Conservation (phyloP, 2,329 filamentous ascomycete species). For the Trichophyton mentagrophytes region DNA sequence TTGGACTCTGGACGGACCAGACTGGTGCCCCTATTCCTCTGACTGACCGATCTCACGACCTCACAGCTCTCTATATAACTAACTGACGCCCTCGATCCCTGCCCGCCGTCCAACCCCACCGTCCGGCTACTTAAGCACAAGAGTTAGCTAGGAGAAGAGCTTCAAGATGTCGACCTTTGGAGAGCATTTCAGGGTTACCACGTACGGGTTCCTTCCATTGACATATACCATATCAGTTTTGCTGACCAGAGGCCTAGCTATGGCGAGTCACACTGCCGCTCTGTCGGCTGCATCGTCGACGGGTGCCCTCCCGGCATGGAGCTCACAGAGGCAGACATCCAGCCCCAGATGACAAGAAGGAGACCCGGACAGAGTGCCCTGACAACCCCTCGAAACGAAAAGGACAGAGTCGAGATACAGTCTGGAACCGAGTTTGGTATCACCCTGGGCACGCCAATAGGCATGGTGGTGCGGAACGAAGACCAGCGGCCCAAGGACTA, state of each 20-base stretch:
- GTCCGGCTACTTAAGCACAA: not conserved
- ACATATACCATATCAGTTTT: slow-evolving; percentile 9
- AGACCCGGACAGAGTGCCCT: slow-evolving; percentile 80
- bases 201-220: slow-evolving; percentile 34
- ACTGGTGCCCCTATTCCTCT: not conserved
- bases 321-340: slow-evolving; percentile 75
- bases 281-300: slow-evolving; percentile 90
- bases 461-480: slow-evolving; percentile 76
- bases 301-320: slow-evolving; percentile 78
- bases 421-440: slow-evolving; percentile 83
- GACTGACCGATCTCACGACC: not conserved
- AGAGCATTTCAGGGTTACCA: slow-evolving; percentile 61
- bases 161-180: slow-evolving; percentile 68
- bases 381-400: slow-evolving; percentile 85
- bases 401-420: slow-evolving; percentile 82
- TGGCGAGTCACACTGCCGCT: slow-evolving; percentile 81
- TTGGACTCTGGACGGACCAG: not conserved
- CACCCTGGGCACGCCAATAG: slow-evolving; percentile 83
- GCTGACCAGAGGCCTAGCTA: slow-evolving; percentile 39
- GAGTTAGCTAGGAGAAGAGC: not conserved
- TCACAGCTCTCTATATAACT: too few relatives aligned
- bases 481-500: slow-evolving; percentile 91
- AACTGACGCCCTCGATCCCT: not conserved
- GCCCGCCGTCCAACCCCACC: not conserved
- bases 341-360: slow-evolving; percentile 84